Evolutionary conservation across 495 filamentous ascomycete species (phyloP), one percentile per base, ranked within the genome.

Genomic region (Neurospora sublineolata): DNA sequence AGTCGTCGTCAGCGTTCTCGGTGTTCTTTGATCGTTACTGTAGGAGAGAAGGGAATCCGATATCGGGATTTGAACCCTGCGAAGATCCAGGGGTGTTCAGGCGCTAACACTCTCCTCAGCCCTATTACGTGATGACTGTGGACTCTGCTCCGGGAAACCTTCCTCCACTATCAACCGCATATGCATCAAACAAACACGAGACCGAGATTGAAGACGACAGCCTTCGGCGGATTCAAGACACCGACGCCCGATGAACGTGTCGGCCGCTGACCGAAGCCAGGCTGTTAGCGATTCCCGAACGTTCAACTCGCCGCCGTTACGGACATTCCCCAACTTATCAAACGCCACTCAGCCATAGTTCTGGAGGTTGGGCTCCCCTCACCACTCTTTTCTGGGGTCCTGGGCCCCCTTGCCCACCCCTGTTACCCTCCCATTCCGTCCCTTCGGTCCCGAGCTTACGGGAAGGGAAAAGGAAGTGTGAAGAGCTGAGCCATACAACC

Each of bases 301-400:
- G 41, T 52, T 23, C 10, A 10, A 20, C 42, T 42, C 18, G 39
- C 20, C 52, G 27, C 23, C 27, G 52, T 60, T 60, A 60, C 77
- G 77, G 77, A 78, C 75, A 76, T 78, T 76, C 77, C 77, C 77
- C 77, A 78, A 64, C 12, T 14, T 30, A 9, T 33, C 6, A 60
- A 60, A 14, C 52, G 52, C 52, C 52, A 60, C 52, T 16, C 12
- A 9, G 23, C 27, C 46, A 58, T 10, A 27, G 42, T 14, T 2
- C 12, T 58, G 27, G 46, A 14, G 27, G 52, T 60, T 60, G 52
- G 52, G 14, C 52, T 60, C 4, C 20, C 52, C 52, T 30, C 52
- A 60, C 23, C 52, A 30, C 30, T 12, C 2, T 14, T 60, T 60
- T 60, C 23, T 60, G 23, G 52, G 12, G 23, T 30, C 2, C 46